Conservation (phyloP, 2,329 filamentous ascomycete species). For the Exophiala oligosperma region DNA sequence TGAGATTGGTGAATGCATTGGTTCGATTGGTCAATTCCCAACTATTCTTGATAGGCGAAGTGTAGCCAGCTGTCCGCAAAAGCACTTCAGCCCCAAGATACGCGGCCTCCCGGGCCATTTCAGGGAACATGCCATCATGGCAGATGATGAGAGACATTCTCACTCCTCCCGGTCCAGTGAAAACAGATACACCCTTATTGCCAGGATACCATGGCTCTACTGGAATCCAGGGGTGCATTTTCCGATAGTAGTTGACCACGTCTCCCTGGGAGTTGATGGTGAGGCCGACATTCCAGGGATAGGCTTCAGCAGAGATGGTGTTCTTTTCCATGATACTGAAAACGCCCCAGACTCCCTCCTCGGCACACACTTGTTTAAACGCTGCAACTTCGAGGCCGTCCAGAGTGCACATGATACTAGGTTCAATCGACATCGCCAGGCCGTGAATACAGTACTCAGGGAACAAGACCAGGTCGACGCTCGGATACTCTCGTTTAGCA, state of each 20-base stretch:
- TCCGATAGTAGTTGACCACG: slow-evolving; percentile 10
- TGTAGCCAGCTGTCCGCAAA: slow-evolving; percentile 9
- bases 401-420: slow-evolving; percentile 8
- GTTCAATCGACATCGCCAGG: slow-evolving; percentile 2
- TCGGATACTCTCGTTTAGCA: slow-evolving; percentile 8
- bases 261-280: slow-evolving; percentile 5
- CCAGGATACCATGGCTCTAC: slow-evolving; percentile 12
- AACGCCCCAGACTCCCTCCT: slow-evolving; percentile 7
- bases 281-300: slow-evolving; percentile 11
- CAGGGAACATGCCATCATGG: slow-evolving; percentile 13
- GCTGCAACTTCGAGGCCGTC: slow-evolving; percentile 5
- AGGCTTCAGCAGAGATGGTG: neutral
- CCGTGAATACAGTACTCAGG: slow-evolving; percentile 12
- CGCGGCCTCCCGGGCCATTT: slow-evolving; percentile 10
- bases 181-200: slow-evolving; percentile 8
- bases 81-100: slow-evolving; percentile 10
- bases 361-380: slow-evolving; percentile 2
- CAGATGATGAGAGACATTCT: slow-evolving; percentile 14
- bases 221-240: slow-evolving; percentile 9
- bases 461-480: slow-evolving; percentile 6
- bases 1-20: slow-evolving; percentile 11
- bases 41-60: slow-evolving; percentile 5
- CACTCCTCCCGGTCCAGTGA: slow-evolving; percentile 6
- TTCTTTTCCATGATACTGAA: slow-evolving; percentile 17
- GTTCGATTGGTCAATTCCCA: slow-evolving; percentile 9